Evolutionary conservation across 352 stramenopile genomes (phyloP).

Genomic region (Pythium apleroticum): DNA sequence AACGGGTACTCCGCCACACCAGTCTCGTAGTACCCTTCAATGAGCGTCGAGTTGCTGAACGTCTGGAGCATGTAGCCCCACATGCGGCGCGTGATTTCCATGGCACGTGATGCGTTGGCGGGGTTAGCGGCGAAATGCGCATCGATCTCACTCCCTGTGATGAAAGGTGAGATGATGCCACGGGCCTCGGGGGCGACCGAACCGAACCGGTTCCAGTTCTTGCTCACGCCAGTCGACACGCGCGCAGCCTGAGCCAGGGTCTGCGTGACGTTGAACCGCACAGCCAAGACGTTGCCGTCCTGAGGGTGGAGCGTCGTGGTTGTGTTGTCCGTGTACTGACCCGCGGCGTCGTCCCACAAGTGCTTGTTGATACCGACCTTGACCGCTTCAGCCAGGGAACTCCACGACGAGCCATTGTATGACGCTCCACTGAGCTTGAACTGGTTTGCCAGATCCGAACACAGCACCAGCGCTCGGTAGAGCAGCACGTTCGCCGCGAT

Average conservation of each 20-base stretch:
- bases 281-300: constrained; percentile 34
- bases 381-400: constrained; percentile 23
- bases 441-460: constrained; percentile 16
- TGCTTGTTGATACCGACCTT: constrained; percentile 34
- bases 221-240: constrained; percentile 23
- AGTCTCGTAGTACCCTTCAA: constrained; percentile 39
- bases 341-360: constrained; percentile 30
- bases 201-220: constrained; percentile 35
- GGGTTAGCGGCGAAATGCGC: constrained; percentile 31
- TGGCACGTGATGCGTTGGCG: constrained; percentile 26
- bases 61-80: constrained; percentile 40
- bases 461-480: constrained; percentile 29
- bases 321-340: constrained; percentile 35
- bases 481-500: constrained; percentile 38
- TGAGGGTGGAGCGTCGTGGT: constrained; percentile 29
- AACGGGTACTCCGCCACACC: constrained; percentile 39
- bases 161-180: constrained; percentile 34
- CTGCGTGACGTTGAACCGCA: constrained; percentile 36
- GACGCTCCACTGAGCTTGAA: not conserved
- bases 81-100: constrained; percentile 35
- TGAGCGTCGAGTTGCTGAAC: constrained; percentile 41
- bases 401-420: constrained; percentile 25
- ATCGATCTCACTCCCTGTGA: constrained; percentile 36
- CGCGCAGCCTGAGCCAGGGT: constrained; percentile 21
- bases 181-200: constrained; percentile 33